These are phyloP conservation scores for Diatrype stigma DNA, from an alignment of 2,329 filamentous ascomycete species.

Conservation along the genomic window DNA sequence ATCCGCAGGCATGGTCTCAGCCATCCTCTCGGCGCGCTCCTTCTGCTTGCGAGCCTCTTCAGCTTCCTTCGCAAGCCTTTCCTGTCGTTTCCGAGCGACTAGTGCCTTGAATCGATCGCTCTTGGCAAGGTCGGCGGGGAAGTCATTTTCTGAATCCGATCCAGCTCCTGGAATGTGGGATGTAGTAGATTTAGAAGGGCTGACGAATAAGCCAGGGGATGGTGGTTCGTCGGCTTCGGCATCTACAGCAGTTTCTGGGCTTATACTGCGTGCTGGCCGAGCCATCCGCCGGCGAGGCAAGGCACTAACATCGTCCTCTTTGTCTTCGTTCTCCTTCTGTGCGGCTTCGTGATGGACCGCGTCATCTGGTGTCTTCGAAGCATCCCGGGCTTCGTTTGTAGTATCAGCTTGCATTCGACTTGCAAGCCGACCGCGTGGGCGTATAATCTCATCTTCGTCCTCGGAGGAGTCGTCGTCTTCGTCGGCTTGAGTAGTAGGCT, in stretches of 20 bases:
- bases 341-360: conserved; percentile 7
- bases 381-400: conserved; percentile 4
- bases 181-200: conserved; percentile 36
- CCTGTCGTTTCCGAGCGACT: conserved; percentile 67
- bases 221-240: conserved; percentile 27
- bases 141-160: conserved; percentile 41
- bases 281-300: conserved; percentile 20
- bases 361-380: conserved; percentile 4
- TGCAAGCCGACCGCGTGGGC: conserved; percentile 34
- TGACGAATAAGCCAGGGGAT: conserved; percentile 55
- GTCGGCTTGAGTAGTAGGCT: conserved; percentile 11
- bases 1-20: conserved; percentile 35
- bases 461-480: conserved; percentile 36
- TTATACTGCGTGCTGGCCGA: conserved; percentile 17
- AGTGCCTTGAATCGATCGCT: conserved; percentile 66
- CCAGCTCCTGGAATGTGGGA: conserved; percentile 18
- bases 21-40: conserved; percentile 37
- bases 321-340: conserved; percentile 15
- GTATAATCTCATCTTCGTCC: conserved; percentile 35
- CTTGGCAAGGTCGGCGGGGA: conserved; percentile 38
- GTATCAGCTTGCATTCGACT: conserved; percentile 28
- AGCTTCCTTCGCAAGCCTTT: conserved; percentile 64
- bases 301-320: conserved; percentile 20
- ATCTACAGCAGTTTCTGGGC: conserved; percentile 23
- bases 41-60: conserved; percentile 46